Evolutionary conservation across 495 filamentous ascomycete species (phyloP).

Genomic region (Oleoguttula mirabilis): DNA sequence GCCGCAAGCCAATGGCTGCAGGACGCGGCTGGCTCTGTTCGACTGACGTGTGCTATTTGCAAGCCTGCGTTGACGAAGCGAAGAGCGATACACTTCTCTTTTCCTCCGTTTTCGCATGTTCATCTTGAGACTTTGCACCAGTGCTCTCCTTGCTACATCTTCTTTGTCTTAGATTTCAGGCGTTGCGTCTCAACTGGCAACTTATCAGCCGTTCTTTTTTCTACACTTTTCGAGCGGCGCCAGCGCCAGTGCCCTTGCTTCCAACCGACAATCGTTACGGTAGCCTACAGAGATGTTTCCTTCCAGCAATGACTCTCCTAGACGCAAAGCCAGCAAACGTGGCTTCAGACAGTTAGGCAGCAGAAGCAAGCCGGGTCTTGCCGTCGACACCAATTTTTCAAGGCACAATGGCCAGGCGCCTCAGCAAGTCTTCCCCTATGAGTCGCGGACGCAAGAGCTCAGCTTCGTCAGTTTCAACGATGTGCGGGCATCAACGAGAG

Average conservation of each 20-base stretch:
- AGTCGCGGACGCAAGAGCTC: conserved; percentile 9
- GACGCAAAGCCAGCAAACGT: conserved; percentile 1
- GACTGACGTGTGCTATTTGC: neutral
- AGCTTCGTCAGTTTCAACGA: conserved; percentile 15
- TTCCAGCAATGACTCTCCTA: neutral
- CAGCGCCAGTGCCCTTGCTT: no score
- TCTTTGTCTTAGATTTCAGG: neutral
- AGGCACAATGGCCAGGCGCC: conserved; percentile 21
- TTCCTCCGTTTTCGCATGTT: no score
- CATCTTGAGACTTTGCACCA: no score
- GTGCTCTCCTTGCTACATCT: no score
- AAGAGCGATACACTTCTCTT: no score
- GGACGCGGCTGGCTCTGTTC: neutral
- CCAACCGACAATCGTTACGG: neutral
- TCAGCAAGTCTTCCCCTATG: conserved; percentile 24
- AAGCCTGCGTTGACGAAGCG: no score
- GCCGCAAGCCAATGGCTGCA: neutral
- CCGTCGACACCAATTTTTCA: conserved; percentile 25
- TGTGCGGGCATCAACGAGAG: neutral
- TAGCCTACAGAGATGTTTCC: neutral
- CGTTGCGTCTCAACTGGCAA: neutral
- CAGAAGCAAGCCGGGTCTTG: conserved; percentile 23
- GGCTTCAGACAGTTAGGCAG: conserved; percentile 1
- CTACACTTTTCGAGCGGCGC: no score
- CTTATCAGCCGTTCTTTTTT: neutral